phyloP scores from a whole-genome alignment of 2,329 filamentous ascomycete species.

The Pseudocercospora pini-densiflorae region DNA sequence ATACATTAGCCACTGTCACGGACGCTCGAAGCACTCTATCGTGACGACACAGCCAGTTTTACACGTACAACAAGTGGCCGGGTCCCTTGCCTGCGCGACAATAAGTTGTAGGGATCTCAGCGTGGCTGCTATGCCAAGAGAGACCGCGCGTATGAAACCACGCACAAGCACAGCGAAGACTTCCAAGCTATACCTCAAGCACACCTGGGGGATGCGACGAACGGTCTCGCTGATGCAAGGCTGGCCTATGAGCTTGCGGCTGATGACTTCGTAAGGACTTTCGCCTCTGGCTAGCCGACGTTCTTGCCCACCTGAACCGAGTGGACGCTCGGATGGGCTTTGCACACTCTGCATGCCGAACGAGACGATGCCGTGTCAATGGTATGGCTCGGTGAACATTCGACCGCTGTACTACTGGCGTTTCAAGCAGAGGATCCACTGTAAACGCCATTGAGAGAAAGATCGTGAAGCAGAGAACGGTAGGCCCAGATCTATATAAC shows the following conservation, averaged over 20 bases:
- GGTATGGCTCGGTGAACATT: neutral
- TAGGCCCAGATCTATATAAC: neutral
- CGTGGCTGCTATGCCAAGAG: neutral
- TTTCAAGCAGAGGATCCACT: neutral
- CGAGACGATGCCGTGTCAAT: neutral
- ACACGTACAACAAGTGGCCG: neutral
- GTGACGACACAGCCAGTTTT: neutral
- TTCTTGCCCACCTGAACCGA: neutral
- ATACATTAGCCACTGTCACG: neutral
- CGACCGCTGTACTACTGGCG: neutral
- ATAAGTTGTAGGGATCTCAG: constrained; percentile 1
- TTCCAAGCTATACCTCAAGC: constrained; percentile 1
- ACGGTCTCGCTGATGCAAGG: neutral
- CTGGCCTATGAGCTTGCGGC: neutral
- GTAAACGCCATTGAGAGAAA: neutral
- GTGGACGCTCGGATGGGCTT: neutral
- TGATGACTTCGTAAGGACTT: neutral
- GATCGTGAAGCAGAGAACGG: neutral
- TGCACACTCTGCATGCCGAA: neutral
- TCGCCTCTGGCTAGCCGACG: neutral
- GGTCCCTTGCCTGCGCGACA: neutral
- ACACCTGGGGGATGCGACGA: neutral
- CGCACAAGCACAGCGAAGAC: constrained; percentile 1
- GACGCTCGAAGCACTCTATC: neutral
- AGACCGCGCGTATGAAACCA: neutral